Conservation (phyloP, 768 basidiomycete genomes). For the Suillus spraguei region DNA sequence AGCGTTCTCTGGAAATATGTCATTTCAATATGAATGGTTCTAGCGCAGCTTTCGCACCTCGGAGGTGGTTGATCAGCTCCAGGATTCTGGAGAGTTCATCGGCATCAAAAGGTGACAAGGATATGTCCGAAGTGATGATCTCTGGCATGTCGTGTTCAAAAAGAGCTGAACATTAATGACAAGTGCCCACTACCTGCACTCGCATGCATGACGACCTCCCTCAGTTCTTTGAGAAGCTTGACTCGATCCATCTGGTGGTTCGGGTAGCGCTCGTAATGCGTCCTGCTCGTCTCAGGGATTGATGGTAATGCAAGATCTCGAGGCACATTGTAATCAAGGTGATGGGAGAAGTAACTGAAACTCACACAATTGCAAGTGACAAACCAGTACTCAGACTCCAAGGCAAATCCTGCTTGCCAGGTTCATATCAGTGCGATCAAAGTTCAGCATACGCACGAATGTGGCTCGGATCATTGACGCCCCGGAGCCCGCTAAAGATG, state of each 20-base stretch:
- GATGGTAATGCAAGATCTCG: background rate
- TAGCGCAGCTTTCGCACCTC: background rate
- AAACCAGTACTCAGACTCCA: slow-evolving; percentile 12
- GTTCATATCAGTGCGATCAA: background rate
- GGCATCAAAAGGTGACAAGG: slow-evolving; percentile 11
- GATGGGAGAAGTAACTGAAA: background rate
- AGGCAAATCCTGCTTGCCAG: slow-evolving; percentile 5
- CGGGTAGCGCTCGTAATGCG: slow-evolving; percentile 12
- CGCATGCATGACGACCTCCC: slow-evolving; percentile 11
- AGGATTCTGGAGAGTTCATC: slow-evolving; percentile 12
- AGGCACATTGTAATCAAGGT: background rate
- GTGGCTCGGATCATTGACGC: background rate
- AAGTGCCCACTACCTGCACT: slow-evolving; percentile 11
- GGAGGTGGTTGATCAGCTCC: slow-evolving; percentile 10
- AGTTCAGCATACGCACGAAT: slow-evolving; percentile 5
- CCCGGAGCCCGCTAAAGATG: slow-evolving; percentile 1
- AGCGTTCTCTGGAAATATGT: slow-evolving; percentile 4
- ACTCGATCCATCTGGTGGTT: slow-evolving; percentile 4
- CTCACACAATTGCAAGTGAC: slow-evolving; percentile 1
- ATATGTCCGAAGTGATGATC: slow-evolving; percentile 11
- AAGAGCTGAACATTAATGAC: background rate
- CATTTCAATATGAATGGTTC: background rate
- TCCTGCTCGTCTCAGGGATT: slow-evolving; percentile 1
- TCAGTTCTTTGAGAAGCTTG: slow-evolving; percentile 10
- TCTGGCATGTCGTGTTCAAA: slow-evolving; percentile 4